Evolutionary conservation across 331 rosid species (phyloP).

Genomic region (Phaseolus coccineus): DNA sequence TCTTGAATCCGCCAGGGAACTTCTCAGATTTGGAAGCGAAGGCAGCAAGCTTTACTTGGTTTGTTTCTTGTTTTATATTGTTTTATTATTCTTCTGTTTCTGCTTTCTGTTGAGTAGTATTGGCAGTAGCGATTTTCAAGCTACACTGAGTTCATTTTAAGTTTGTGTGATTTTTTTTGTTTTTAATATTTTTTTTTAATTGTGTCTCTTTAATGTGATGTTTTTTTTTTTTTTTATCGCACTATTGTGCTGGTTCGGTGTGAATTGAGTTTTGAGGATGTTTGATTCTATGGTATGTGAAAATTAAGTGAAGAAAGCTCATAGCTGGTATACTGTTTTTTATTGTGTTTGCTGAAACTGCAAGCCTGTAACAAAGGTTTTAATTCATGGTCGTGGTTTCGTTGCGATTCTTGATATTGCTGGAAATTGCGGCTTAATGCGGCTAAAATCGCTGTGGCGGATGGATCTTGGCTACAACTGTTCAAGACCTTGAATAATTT

Average conservation of each 20-base stretch:
- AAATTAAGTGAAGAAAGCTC: neutral
- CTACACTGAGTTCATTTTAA: neutral
- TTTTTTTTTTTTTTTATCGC: conserved; percentile 1
- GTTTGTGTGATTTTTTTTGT: conserved; percentile 1
- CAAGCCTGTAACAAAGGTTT: neutral
- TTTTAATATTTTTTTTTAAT: neutral
- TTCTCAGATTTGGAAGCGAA: conserved; percentile 79
- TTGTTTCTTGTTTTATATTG: conserved; percentile 40
- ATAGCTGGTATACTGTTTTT: neutral
- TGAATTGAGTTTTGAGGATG: neutral
- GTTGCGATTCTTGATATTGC: neutral
- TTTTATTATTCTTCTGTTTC: neutral
- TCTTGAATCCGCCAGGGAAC: conserved; percentile 67
- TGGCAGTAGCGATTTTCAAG: neutral
- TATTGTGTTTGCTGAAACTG: conserved; percentile 13
- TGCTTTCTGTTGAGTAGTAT: conserved; percentile 12
- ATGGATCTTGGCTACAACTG: neutral
- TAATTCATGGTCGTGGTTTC: neutral
- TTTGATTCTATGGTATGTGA: conserved; percentile 3
- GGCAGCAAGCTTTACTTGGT: conserved; percentile 96
- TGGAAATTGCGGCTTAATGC: neutral
- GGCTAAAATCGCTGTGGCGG: neutral
- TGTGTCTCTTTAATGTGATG: conserved; percentile 15
- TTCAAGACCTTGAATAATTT: neutral
- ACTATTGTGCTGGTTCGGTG: conserved; percentile 27